Evolutionary conservation across 371 early-diverging fungal genomes (phyloP).

Genomic region (Mucor racemosus): DNA sequence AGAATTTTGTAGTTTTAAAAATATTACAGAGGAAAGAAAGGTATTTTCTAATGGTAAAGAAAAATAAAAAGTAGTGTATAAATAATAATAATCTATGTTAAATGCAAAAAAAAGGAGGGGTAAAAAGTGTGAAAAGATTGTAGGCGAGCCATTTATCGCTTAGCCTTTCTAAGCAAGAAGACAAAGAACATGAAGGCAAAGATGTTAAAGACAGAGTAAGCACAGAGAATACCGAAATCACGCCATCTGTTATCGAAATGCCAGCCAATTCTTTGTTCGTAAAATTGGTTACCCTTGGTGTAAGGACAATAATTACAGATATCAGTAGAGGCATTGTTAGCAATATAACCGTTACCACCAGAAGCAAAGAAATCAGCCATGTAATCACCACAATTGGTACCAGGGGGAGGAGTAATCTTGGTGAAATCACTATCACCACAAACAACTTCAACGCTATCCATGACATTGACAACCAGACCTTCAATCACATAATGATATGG

Average conservation of each 20-base stretch:
- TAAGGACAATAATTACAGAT: conserved; percentile 74
- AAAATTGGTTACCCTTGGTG: conserved; percentile 64
- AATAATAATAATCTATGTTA: conserved; percentile 6
- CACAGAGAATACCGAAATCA: conserved; percentile 71
- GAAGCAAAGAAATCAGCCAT: conserved; percentile 56
- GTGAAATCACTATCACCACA: conserved; percentile 60
- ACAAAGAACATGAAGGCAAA: conserved; percentile 56
- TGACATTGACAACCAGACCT: conserved; percentile 73
- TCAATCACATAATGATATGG: conserved; percentile 81
- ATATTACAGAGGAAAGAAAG: conserved; percentile 6
- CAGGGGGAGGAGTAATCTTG: conserved; percentile 58
- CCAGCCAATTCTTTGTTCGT: conserved; percentile 59
- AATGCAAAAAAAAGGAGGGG: conserved; percentile 5
- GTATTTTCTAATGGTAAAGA: not conserved
- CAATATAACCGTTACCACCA: conserved; percentile 64
- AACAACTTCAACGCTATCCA: conserved; percentile 56
- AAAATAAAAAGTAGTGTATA: not conserved
- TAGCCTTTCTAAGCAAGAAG: conserved; percentile 51
- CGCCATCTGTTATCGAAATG: conserved; percentile 71
- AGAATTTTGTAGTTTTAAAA: conserved; percentile 2
- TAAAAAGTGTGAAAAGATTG: not conserved
- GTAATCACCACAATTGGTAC: conserved; percentile 68
- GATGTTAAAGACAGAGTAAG: conserved; percentile 63
- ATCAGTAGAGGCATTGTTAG: conserved; percentile 49
- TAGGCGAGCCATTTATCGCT: conserved; percentile 30